Evolutionary conservation across 2,329 filamentous ascomycete species (phyloP), one percentile per base, ranked within the genome.

Genomic region (Curvularia lunata): DNA sequence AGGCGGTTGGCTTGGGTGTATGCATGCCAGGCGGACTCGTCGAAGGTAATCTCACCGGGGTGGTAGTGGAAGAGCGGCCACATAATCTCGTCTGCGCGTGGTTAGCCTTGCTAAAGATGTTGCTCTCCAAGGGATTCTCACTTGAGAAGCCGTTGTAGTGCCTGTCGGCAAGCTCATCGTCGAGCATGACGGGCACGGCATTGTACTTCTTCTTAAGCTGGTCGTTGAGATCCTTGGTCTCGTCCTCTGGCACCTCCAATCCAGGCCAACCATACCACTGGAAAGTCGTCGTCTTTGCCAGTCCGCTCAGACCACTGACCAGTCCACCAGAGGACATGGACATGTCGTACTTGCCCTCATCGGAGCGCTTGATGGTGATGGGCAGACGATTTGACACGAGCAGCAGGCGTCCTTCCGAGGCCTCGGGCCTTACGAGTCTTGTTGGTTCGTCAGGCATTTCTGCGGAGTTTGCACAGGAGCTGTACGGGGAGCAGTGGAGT

Each of bases 61-160:
- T 99, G 95, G 80, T 98, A 98, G 81, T 98, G 95, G 83, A 99
- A 96, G 38, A 99, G 87, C 2, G 95, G 95, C 95, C 95, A 99
- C 59, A 99, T 88, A 76, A 98, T 98, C 7, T 92, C 96, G 79
- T 99, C 92, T 59, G 56, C 21, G 13, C 10, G 4, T 1, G 5
- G 55, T 66, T 48, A 62, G 59, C 32, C n/a, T 48, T 23, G 19
- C 27, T 4, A 50, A 18, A 25, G 10, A 47, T 16, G 19, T 18
- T 23, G 19, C 3, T 43, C 19, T 5, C 5, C 12, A 10, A 30
- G 30, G 1, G 21, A 25, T 37, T 50, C 90, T 77, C 81, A 96
- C 92, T 98, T 37, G 93, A 94, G 77, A 98, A 98, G 47, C 95
- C 95, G 74, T 99, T 99, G 83, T 99, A 98, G 79, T 98, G 95